A percentile compares a stretch with the other conserved stretches of the same genome.
Conservation (phyloP, 2,329 filamentous ascomycete genomes). For the Aspergillus awamori region DNA sequence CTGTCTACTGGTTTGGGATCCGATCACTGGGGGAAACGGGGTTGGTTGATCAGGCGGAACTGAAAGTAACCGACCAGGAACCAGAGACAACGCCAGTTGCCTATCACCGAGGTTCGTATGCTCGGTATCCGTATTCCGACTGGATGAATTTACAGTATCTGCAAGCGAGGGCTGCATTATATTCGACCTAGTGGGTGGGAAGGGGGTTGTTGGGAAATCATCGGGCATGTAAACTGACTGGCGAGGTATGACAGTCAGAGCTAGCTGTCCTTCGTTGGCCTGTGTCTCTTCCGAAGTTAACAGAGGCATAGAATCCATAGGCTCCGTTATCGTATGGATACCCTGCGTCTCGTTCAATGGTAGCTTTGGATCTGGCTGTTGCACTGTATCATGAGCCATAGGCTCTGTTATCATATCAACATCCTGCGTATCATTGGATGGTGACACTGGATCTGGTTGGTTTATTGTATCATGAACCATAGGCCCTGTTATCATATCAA, state of each 20-base stretch:
- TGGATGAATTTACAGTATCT: background rate
- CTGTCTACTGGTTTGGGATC: background rate
- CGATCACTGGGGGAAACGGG: background rate
- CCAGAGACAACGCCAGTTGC: background rate
- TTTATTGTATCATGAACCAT: background rate
- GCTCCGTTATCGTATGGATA: too few relatives aligned
- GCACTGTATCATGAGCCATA: background rate
- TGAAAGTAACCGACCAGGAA: background rate
- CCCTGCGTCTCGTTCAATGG: too few relatives aligned
- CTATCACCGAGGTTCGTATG: background rate
- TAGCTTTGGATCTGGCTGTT: too few relatives aligned
- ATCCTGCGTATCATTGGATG: background rate
- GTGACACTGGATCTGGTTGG: background rate
- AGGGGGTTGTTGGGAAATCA: background rate
- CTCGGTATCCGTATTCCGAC: background rate
- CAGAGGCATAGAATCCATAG: too few relatives aligned
- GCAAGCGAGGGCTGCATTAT: background rate
- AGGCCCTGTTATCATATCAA: background rate
- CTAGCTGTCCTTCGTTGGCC: background rate
- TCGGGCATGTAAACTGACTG: background rate
- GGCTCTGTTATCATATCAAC: background rate
- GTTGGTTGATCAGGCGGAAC: background rate
- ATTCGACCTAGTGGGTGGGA: background rate
- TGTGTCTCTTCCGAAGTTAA: background rate
- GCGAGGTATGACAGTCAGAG: background rate